Conservation (phyloP, 2,329 filamentous ascomycete genomes). For the Trichoderma endophyticum region DNA sequence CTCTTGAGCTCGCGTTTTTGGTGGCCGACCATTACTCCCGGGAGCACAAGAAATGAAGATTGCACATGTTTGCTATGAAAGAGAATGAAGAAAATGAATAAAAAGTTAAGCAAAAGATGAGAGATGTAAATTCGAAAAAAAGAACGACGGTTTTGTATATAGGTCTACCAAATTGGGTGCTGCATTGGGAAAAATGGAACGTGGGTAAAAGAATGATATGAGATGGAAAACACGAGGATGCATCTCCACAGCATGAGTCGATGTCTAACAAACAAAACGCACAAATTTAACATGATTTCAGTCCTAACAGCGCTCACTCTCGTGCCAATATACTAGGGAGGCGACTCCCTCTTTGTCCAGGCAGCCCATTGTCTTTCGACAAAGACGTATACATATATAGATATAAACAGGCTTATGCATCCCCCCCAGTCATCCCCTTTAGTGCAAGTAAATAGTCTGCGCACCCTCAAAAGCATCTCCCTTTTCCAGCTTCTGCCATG, state of each 20-base stretch:
- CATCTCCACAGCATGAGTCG: not conserved
- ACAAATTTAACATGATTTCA: not conserved
- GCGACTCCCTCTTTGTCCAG: not conserved
- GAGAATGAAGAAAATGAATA: not conserved
- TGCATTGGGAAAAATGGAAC: not conserved
- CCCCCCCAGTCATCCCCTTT: not conserved
- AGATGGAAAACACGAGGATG: not conserved
- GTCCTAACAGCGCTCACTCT: not conserved
- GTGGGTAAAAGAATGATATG: not conserved
- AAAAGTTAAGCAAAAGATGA: not conserved
- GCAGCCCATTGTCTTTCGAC: not conserved
- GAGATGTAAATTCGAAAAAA: not conserved
- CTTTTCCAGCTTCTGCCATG: conserved; percentile 80
- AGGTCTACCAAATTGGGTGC: not conserved
- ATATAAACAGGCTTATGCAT: not conserved
- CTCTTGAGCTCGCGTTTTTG: conserved; percentile 88
- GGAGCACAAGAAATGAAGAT: conserved; percentile 27
- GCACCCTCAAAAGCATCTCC: conserved; percentile 66
- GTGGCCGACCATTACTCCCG: conserved; percentile 74
- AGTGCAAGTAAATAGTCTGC: conserved; percentile 48
- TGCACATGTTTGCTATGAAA: not conserved
- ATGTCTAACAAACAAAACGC: not conserved
- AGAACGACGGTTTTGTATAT: not conserved
- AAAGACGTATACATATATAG: not conserved
- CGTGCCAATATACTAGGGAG: not conserved